A percentile compares a stretch with the other conserved stretches of the same genome.
These are phyloP conservation scores for Lagenaria siceraria DNA, from an alignment of 306 rosid genomes.

Conservation along the genomic window DNA sequence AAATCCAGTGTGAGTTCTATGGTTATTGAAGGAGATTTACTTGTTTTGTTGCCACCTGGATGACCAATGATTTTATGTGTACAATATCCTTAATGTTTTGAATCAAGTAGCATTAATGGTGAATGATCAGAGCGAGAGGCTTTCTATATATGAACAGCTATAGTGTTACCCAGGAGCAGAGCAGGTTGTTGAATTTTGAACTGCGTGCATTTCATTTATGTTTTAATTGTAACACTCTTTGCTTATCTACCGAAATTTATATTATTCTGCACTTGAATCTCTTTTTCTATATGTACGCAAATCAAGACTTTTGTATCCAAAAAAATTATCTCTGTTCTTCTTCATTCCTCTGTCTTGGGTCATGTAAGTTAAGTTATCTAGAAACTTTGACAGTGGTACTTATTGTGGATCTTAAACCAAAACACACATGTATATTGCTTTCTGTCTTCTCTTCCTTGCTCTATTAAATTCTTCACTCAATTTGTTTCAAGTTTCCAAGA, in stretches of 20 bases:
- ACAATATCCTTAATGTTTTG: not conserved
- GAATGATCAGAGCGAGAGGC: not conserved
- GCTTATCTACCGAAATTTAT: not conserved
- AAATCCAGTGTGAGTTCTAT: not conserved
- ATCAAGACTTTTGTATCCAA: not conserved
- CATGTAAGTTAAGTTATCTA: not conserved
- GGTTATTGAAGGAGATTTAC: slow-evolving; percentile 3
- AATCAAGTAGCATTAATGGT: not conserved
- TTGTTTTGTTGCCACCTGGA: not conserved
- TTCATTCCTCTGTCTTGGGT: not conserved
- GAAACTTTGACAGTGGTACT: not conserved
- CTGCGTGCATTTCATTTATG: not conserved
- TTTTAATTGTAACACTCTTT: not conserved
- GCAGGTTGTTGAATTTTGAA: not conserved
- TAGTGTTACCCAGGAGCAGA: not conserved
- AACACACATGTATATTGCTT: not conserved
- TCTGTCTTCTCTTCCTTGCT: not conserved
- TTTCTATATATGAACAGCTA: not conserved
- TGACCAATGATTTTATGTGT: not conserved
- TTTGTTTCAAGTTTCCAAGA: not conserved
- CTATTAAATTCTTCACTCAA: not conserved
- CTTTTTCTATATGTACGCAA: not conserved
- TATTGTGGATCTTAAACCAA: not conserved
- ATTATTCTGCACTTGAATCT: not conserved
- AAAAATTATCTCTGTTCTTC: not conserved